Conservation (phyloP, 164 flowering plant genomes). For the Kalanchoe fedtschenkoi region DNA sequence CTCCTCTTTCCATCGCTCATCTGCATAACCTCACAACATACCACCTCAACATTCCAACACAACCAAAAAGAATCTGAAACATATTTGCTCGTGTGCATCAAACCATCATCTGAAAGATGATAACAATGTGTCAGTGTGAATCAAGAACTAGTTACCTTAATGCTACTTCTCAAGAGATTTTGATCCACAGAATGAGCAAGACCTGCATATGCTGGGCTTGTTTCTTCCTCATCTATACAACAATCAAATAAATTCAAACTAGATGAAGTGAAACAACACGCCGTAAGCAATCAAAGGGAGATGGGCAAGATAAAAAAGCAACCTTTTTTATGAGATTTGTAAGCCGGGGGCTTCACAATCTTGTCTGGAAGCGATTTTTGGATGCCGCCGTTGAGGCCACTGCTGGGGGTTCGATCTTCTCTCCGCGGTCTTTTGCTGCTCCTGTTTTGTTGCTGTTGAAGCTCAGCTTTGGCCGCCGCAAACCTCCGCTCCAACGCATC, state of each 20-base stretch:
- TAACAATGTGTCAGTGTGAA: no score
- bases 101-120: no score
- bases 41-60: neutral
- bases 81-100: no score
- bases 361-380: neutral
- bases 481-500: slow-evolving; percentile 64
- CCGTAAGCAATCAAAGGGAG: no score
- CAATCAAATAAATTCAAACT: neutral
- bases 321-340: slow-evolving; percentile 4
- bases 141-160: neutral
- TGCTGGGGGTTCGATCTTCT: slow-evolving; percentile 3
- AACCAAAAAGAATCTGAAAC: neutral
- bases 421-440: neutral
- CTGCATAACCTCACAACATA: slow-evolving; percentile 23
- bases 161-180: slow-evolving; percentile 29
- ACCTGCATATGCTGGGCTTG: slow-evolving; percentile 32
- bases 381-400: neutral
- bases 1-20: slow-evolving; percentile 23
- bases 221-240: slow-evolving; percentile 37
- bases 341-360: neutral
- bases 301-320: neutral
- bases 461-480: slow-evolving; percentile 48
- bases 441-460: slow-evolving; percentile 22
- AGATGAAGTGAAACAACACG: neutral
- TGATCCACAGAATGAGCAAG: slow-evolving; percentile 49